phyloP scores from a whole-genome alignment of 129 eudicot species.

The Centrapalus pauciflorus region DNA sequence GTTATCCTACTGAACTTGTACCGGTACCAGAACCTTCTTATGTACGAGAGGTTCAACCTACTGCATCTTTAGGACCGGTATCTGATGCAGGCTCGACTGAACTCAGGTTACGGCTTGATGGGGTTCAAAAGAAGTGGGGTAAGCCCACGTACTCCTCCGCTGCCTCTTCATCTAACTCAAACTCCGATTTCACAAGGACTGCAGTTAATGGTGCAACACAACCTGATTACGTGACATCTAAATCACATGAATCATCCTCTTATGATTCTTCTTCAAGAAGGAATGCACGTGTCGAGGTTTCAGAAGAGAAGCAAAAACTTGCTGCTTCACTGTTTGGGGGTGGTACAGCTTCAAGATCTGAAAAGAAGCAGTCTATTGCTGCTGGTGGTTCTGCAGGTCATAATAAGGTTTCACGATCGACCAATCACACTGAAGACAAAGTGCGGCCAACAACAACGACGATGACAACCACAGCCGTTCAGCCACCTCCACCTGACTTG shows the following conservation, averaged over 20 bases:
- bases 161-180: conserved; percentile 69
- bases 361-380: conserved; percentile 61
- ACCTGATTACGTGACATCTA: conserved; percentile 30
- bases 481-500: conserved; percentile 73
- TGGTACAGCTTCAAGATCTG: conserved; percentile 48
- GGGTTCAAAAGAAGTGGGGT: conserved; percentile 98
- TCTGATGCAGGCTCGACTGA: conserved; percentile 52
- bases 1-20: conserved; percentile 63
- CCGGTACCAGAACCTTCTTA: conserved; percentile 70
- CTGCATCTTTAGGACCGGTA: conserved; percentile 27
- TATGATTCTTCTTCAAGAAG: conserved; percentile 28
- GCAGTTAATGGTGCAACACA: conserved; percentile 46
- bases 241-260: conserved; percentile 32
- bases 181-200: conserved; percentile 38
- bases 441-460: conserved; percentile 22
- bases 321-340: conserved; percentile 93
- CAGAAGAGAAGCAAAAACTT: conserved; percentile 80
- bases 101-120: conserved; percentile 83
- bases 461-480: conserved; percentile 20
- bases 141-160: conserved; percentile 62
- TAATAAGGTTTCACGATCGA: conserved; percentile 44
- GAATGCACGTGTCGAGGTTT: conserved; percentile 53
- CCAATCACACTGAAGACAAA: conserved; percentile 36
- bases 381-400: conserved; percentile 40
- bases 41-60: conserved; percentile 35